Evolutionary conservation across 495 filamentous ascomycete genomes (phyloP), one percentile per base, ranked within the genome.

Genomic region (Talaromyces adpressus): DNA sequence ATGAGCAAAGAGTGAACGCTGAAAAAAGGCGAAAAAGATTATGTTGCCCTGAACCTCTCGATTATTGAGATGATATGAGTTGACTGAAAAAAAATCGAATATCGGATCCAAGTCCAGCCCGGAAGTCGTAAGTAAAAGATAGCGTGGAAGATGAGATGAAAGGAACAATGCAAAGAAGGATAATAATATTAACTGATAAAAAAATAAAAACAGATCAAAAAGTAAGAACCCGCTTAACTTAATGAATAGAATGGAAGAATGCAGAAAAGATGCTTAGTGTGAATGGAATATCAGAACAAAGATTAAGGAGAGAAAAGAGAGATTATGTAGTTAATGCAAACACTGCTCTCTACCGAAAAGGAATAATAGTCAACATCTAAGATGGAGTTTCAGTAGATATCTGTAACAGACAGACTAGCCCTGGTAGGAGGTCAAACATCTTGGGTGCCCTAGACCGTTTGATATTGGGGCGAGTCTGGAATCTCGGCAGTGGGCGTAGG

Each of bases 81-180:
- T 41, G 36, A 49, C 45, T 23, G n/a, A 30, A 30, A 30, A 30
- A 54, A 29, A 12, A 54, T 53, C 11, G 18, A 54, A 49, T 54
- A 54, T 36, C 63, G 60, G 64, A 51, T 36, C 64, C 58, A 65
- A 65, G 62, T 66, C 64, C 56, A 63, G 64, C 66, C 66, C 67
- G 68, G 68, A 49, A 61, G 62, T 64, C 65, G 60, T 62, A 59
- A 56, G 61, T 59, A 63, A 59, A 39, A 18, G 65, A 62, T 39
- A 30, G 58, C 63, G 62, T 6, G 25, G 49, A 63, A 63, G 62
- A 66, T 66, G 64, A 62, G 68, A 66, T 18, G 45, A 49, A 45
- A 18, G 70, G 67, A 63, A 67, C 70, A 56, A 66, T 27, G 22
- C 52, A 56, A 29, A 14, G 27, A 29, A 27, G 52, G 9, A 14